Evolutionary conservation across 345 rosid species (phyloP), one percentile per base, ranked within the genome.

Genomic region (Mercurialis annua): DNA sequence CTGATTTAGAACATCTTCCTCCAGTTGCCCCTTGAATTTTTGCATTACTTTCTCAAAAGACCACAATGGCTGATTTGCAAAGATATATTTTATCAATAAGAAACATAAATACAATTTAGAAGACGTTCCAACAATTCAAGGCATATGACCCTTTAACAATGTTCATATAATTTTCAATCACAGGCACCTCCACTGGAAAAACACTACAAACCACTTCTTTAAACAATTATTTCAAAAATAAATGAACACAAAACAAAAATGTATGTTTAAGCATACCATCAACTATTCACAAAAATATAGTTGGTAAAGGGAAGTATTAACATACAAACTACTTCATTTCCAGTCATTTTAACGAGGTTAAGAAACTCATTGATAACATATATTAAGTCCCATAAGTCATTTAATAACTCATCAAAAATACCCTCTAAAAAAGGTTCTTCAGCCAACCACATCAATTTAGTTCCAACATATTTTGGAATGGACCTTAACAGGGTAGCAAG

Each of bases 51-150:
- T 64, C 14, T 65, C 67, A 40, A 64, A 60, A 38, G 74, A 46
- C 92, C 87, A 87, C 23, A 84, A 83, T 70, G 77, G 80, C 98
- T 87, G 64, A 36, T 55, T 49, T 48, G 40, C 34, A 55, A 56
- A 24, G 40, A 14, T 14, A 50, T 6, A 23, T 34, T 20, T 10
- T 31, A 12, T 42, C 43, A 5, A 31, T n/a, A n/a, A 56, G 36
- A 30, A 69, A 34, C 24, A 10, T 10, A 16, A 36, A 40, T 24
- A 40, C 26, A 8, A 42, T 24, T n/a, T 42, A 60, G 20, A 42
- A 60, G 31, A 31, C 14, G 8, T 11, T 60, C 11, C 6, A 38
- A 33, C 10, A 11, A 2, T 36, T 21, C 0, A 38, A 59, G 8
- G 60, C 26, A 20, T 20, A 1, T 38, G 36, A 59, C 20, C 48